phyloP scores from a whole-genome alignment of 2,329 filamentous ascomycete species.

The Diaporthe sp. region DNA sequence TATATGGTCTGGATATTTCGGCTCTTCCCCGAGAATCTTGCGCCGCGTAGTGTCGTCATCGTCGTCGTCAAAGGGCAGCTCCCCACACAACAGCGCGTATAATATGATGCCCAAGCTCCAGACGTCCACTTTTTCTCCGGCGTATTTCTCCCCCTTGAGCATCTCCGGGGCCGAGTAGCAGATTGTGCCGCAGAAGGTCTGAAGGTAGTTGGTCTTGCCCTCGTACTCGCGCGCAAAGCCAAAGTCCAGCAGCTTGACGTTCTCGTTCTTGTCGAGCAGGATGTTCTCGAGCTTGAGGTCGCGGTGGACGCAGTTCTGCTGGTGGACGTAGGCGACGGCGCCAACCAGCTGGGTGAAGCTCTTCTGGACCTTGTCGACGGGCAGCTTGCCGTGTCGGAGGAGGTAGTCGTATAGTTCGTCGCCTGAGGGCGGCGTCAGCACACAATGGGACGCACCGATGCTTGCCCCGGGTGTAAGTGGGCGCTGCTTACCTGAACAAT shows the following conservation, averaged over 20 bases:
- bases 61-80: constrained; percentile 96
- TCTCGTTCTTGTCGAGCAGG: constrained; percentile 93
- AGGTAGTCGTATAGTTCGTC: constrained; percentile 98
- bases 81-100: constrained; percentile 85
- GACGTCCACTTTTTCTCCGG: constrained; percentile 96
- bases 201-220: constrained; percentile 91
- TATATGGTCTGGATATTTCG: constrained; percentile 85
- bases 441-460: background rate
- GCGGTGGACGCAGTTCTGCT: constrained; percentile 94
- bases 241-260: constrained; percentile 98
- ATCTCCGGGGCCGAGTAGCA: constrained; percentile 99
- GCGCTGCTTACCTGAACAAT: constrained; percentile 81
- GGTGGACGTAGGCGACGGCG: constrained; percentile 94
- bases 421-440: constrained; percentile 65
- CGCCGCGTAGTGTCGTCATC: constrained; percentile 89
- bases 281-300: constrained; percentile 98
- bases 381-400: constrained; percentile 85
- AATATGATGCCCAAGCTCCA: constrained; percentile 92
- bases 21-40: constrained; percentile 88
- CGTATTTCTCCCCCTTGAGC: constrained; percentile 98
- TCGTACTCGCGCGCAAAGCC: constrained; percentile 98
- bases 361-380: constrained; percentile 89
- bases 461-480: constrained; percentile 32
- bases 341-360: constrained; percentile 97
- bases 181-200: constrained; percentile 97